Evolutionary conservation across 2,329 filamentous ascomycete genomes (phyloP), one percentile per base, ranked within the genome.

Genomic region (Graphium sp.): DNA sequence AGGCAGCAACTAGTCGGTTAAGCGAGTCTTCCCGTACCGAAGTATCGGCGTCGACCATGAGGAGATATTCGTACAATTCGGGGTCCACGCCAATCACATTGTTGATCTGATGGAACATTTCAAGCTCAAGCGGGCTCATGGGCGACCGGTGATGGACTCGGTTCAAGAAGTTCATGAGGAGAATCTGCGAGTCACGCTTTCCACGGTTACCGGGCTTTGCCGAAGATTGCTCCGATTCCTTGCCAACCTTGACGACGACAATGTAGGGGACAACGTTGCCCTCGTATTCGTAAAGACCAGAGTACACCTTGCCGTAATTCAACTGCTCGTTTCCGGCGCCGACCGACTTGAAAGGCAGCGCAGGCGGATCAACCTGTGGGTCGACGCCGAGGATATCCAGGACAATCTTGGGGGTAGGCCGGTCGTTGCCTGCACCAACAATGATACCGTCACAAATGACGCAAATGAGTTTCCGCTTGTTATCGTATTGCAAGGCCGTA

Each of bases 61-160:
- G 65, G 30, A 95, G 63, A 43, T 94, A 98, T 50, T 98, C 89
- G 48, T 98, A 98, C 11, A 98, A 66, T 48, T 94, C 85, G 3
- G 89, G 89, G 42, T 98, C 85, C 11, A 98, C 89, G 42, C 89
- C 89, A 37, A 98, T 98, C 41, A 98, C 82, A 49, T 98, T 98
- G 66, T 94, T 93, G 60, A 98, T 83, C 50, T 98, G 89, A 47
- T 98, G 89, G 61, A 94, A 95, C 65, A 95, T 92, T 52, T 98
- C 89, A 25, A 98, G 60, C 49, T 98, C 89, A 9, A 98, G 72
- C 11, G 89, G 89, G 37, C 77, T 89, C 89, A 98, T 98, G 1
- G 87, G 77, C 2, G 80, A 63, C 36, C 85, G 80, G 52, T 95
- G 82, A 49, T 98, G 89, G 25, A 98, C 89, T 34, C 87, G 82